Base-by-base conservation (phyloP, 257 asterid genomes). In the Gardenia jasminoides region DNA sequence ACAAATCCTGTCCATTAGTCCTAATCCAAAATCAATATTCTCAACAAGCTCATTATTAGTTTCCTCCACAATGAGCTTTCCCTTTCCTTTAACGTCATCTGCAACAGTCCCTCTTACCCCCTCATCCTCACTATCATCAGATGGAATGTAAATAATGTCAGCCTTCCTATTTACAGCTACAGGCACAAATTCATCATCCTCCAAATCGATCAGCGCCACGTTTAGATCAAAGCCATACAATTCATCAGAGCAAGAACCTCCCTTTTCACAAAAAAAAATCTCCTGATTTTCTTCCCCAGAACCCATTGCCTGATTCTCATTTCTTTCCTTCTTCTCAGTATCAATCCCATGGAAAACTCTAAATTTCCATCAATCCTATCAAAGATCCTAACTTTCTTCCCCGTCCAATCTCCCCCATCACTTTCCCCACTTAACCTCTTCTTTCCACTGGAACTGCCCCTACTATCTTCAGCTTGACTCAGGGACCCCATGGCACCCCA, bases 51-150 rank as follows among this genome's bases (percentile, higher is more conserved):
- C 80, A 76, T 17, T n/a, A 58, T 73, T 76, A 79, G 56, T 48
- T 61, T 62, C 79, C 16, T 74, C 56, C 71, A 78, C 90, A 39
- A 77, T 62, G 68, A 75, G 80, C 77, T 86, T 84, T 50, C 78
- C 83, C 39, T 68, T 80, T 67, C 77, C 84, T 30, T 67, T 78
- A 80, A 54, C 59, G 54, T 87, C 88, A 71, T 47, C 6, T 52
- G 50, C 79, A 77, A 33, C 75, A 72, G 84, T 83, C 59, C 77
- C 47, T 73, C 85, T 79, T 56, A 86, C 92, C 67, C 83, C 92
- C 8, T 89, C 92, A 80, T 80, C 83, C 20, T 85, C 92, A 77
- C 89, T 85, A 56, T 83, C 90, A 81, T 88, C 94, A 0, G 93
- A 90, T 66, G 73, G 67, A 50, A 89, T 81, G 67, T 86, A 84